Conservation (phyloP, 768 basidiomycete genomes). For the Fomitopsis pulvina region DNA sequence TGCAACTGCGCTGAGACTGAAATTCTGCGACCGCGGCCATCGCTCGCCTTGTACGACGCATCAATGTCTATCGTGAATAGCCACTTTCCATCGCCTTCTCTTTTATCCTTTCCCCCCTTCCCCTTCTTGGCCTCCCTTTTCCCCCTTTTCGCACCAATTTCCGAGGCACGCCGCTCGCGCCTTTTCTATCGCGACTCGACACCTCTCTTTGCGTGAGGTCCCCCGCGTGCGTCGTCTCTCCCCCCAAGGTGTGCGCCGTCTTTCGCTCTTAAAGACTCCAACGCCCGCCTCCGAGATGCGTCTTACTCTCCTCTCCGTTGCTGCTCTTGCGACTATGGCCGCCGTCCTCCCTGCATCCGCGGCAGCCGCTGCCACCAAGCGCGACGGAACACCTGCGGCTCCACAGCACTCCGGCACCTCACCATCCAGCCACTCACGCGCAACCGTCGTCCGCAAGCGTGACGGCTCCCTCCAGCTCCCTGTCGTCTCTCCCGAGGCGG, state of each 20-base stretch:
- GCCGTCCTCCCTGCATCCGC: slow-evolving; percentile 4
- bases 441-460: slow-evolving; percentile 8
- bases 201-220: neutral
- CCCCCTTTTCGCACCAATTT: too few relatives aligned
- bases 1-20: too few relatives aligned
- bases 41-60: too few relatives aligned
- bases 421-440: neutral
- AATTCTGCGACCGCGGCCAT: too few relatives aligned
- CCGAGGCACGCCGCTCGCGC: neutral
- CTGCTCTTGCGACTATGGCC: slow-evolving; percentile 5
- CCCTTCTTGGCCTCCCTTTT: too few relatives aligned
- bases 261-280: neutral
- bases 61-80: too few relatives aligned
- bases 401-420: slow-evolving; percentile 11
- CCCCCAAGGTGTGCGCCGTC: neutral
- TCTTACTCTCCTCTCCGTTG: slow-evolving; percentile 7
- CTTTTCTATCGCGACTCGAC: neutral
- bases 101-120: too few relatives aligned
- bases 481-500: slow-evolving; percentile 4
- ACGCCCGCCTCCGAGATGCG: slow-evolving; percentile 10
- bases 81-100: too few relatives aligned
- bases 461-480: slow-evolving; percentile 7
- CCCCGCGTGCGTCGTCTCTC: neutral
- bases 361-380: neutral
- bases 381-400: neutral